Base-by-base conservation (phyloP, 768 basidiomycete species). In the Psilocybe sp. region DNA sequence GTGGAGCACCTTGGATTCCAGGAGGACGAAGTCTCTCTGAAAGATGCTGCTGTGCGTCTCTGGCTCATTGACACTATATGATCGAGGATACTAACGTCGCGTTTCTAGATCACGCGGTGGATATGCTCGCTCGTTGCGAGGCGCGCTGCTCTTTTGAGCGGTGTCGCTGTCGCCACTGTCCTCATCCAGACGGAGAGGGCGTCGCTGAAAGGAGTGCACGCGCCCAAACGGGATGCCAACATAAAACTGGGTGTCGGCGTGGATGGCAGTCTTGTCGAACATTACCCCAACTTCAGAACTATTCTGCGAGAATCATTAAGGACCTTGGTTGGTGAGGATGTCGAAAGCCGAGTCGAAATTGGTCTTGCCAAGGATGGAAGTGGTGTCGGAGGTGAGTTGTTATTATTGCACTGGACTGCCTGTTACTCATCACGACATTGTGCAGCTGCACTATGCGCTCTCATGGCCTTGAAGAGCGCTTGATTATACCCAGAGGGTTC, bases 331-430 rank as follows among this genome's bases (percentile, higher is more conserved):
- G 96, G 96, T 2, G 73, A 80, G 36, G 84, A 89, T 31, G 83
- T 89, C 6, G 92, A 95, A 72, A 75, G 81, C 60, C 74, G 82
- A 28, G 84, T 97, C 1, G 78, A 86, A 43, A 89, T 98, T 59
- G 96, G 92, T 34, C 65, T 98, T 64, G 97, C 97, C 4, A 98
- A 97, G 68, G 97, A 99, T 59, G 97, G 97, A 11, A 95, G 92
- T 61, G 97, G 96, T 34, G 93, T 94, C 37, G 97, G 97, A 63
- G 96, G 95, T 97, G 67, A 71, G 88, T 67, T 33, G 43, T 34
- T n/a, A 14, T 14, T 37, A 18, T 40, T 44, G 40, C 35, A 46
- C 49, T 31, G 36, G 40, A 5, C 15, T 50, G 13, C 14, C 35
- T 41, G 40, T 53, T 36, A 51, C 50, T 50, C 32, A 49, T 41